Base-by-base conservation (phyloP, 345 rosid genomes). In the Noccaea caerulescens region DNA sequence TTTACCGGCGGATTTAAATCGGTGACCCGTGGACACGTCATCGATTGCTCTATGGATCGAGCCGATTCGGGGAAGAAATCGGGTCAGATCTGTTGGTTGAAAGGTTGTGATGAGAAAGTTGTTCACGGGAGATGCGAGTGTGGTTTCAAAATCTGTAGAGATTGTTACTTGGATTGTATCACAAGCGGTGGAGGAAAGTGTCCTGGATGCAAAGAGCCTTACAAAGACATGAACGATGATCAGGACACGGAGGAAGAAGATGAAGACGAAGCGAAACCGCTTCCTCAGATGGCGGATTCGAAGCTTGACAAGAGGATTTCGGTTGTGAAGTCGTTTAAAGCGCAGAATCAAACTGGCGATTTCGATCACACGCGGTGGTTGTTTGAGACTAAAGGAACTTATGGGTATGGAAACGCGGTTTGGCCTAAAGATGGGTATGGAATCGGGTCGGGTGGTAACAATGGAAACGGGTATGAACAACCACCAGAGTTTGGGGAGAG, bases 391-490 rank as follows among this genome's bases (percentile, higher is more conserved):
- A 89, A 86, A 72, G 95, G 90, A 12, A 89, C 95, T 68, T 89
- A 89, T 47, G 90, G 95, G 2, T 89, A 89, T 67, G 90, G 95
- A 4, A 89, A 86, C 36, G 95, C 95, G 0, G 83, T 89, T 73
- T 86, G 95, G 92, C 95, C 90, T 67, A 89, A 89, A 76, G 90
- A 89, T 64, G 89, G 84, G n/a, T 83, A 82, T 78, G 94, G 86
- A 10, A 80, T 58, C 36, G 89, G 87, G 42, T 73, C 82, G 6
- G 85, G 85, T 66, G 83, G 61, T 56, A 75, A 10, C 52, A 71
- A 11, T 16, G 78, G 78, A 10, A 87, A 86, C 73, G 95, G 85
- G 53, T 85, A 81, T 58, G 95, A 89, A 50, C 81, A 69, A 16
- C 92, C 92, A 20, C 92, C 92, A 0, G 88, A 89, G 57, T 89